These are phyloP conservation scores for Trypanosoma caninum DNA, from an alignment of 208 protist genomes.

Conservation along the genomic window DNA sequence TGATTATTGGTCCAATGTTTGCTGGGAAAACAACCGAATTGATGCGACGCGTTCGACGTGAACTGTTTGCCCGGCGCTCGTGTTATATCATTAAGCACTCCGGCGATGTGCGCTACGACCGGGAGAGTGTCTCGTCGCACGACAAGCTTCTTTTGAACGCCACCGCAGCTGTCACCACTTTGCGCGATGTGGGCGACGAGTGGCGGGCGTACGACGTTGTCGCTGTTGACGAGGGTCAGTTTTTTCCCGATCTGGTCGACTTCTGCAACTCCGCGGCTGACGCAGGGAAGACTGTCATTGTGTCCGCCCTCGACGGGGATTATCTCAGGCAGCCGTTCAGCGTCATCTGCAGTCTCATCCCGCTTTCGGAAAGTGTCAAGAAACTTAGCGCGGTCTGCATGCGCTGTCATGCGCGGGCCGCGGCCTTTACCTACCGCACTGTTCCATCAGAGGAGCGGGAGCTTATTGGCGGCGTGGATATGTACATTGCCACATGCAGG, in stretches of 20 bases:
- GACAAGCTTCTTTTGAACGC: constrained; percentile 66
- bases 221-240: constrained; percentile 92
- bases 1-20: constrained; percentile 96
- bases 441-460: constrained; percentile 58
- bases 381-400: constrained; percentile 94
- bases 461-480: constrained; percentile 93
- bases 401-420: constrained; percentile 71
- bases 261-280: constrained; percentile 87
- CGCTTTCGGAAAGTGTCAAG: constrained; percentile 80
- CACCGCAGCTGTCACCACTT: constrained; percentile 46
- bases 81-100: constrained; percentile 93
- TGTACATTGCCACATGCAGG: constrained; percentile 93
- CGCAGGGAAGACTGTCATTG: constrained; percentile 91
- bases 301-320: constrained; percentile 93
- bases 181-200: constrained; percentile 55
- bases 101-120: constrained; percentile 84
- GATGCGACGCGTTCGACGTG: constrained; percentile 85
- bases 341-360: constrained; percentile 81
- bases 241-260: constrained; percentile 91
- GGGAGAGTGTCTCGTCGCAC: constrained; percentile 78
- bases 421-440: constrained; percentile 86
- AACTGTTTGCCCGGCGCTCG: constrained; percentile 65
- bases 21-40: constrained; percentile 94
- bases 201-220: constrained; percentile 86
- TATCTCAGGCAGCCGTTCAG: constrained; percentile 91